Evolutionary conservation across 495 filamentous ascomycete genomes (phyloP).

Genomic region (Staphylotrichum tortipilum): DNA sequence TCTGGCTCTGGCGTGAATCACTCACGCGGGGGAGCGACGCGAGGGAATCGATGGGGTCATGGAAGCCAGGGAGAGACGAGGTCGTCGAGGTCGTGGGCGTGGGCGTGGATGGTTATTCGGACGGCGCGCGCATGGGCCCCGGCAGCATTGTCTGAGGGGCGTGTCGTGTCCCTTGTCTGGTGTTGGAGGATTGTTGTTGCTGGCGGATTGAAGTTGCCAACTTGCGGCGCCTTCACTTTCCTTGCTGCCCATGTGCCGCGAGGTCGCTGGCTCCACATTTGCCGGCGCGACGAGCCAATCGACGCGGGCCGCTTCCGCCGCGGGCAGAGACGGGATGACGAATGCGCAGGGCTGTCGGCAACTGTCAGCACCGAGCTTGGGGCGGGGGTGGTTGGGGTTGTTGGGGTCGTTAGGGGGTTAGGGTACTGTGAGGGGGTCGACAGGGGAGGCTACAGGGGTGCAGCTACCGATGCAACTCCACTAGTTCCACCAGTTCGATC

Average conservation of each 20-base stretch:
- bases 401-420: too few species aligned
- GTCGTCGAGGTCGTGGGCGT: too few species aligned
- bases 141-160: neutral
- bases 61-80: constrained; percentile 5
- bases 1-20: neutral
- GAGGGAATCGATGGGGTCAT: constrained; percentile 9
- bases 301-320: constrained; percentile 1
- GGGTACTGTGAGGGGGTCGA: too few species aligned
- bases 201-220: constrained; percentile 12
- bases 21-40: constrained; percentile 3
- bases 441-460: too few species aligned
- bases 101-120: neutral
- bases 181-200: constrained; percentile 1
- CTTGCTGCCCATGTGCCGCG: neutral
- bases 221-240: constrained; percentile 3
- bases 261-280: constrained; percentile 1
- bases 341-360: too few species aligned
- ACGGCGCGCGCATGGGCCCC: neutral
- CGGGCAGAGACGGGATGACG: too few species aligned
- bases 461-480: too few species aligned
- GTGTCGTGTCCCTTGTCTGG: too few species aligned
- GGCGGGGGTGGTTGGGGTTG: too few species aligned
- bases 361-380: too few species aligned
- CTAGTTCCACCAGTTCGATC: too few species aligned
- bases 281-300: constrained; percentile 1